phyloP scores from a whole-genome alignment of 306 rosid genomes.

The Cicer yamashitae region DNA sequence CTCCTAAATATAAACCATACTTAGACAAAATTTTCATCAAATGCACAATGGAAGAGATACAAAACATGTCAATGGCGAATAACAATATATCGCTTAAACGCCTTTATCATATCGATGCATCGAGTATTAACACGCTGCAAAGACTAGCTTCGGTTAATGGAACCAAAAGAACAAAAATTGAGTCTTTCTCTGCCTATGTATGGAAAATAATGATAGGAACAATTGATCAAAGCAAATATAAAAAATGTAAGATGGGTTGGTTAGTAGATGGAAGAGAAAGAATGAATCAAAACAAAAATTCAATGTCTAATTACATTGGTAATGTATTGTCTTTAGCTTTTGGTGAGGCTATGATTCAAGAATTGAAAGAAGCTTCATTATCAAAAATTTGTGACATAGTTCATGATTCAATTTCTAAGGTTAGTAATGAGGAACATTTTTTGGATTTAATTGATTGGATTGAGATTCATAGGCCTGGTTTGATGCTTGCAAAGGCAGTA shows the following conservation, averaged over 20 bases:
- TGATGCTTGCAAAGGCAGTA: conserved; percentile 69
- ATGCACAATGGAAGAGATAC: conserved; percentile 79
- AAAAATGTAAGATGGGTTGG: conserved; percentile 88
- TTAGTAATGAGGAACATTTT: conserved; percentile 71
- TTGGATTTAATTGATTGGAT: conserved; percentile 87
- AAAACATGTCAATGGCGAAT: conserved; percentile 54
- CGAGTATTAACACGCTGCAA: conserved; percentile 67
- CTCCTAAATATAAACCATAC: conserved; percentile 67
- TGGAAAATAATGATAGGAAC: conserved; percentile 70
- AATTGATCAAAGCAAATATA: conserved; percentile 48
- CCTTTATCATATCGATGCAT: conserved; percentile 64
- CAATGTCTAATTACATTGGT: conserved; percentile 78
- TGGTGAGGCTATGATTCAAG: conserved; percentile 67
- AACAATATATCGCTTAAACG: conserved; percentile 56
- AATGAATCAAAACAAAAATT: conserved; percentile 39
- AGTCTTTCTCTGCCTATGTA: conserved; percentile 81
- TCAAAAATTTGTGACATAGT: conserved; percentile 55
- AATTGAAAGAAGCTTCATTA: conserved; percentile 59
- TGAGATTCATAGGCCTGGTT: conserved; percentile 79
- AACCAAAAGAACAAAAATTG: conserved; percentile 69
- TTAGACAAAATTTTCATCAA: conserved; percentile 67
- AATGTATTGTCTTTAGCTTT: conserved; percentile 73
- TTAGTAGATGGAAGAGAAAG: conserved; percentile 73
- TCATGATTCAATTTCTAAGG: conserved; percentile 71
- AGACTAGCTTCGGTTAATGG: conserved; percentile 60